phyloP scores from a whole-genome alignment of 2,329 filamentous ascomycete genomes.

The Sarocladium kiliense region DNA sequence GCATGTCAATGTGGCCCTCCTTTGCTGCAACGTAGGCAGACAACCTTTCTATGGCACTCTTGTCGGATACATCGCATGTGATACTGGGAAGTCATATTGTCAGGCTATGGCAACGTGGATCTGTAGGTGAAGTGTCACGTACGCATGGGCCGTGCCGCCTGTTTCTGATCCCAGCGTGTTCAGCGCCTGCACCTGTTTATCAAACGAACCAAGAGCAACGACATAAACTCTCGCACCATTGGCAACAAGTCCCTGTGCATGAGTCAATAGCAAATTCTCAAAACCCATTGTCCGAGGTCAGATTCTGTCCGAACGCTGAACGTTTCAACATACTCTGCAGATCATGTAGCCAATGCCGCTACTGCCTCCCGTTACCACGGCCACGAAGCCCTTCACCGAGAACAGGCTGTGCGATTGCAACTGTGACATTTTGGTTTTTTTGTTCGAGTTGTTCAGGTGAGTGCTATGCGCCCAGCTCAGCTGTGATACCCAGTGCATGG shows the following conservation, averaged over 20 bases:
- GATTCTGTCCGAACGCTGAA: too few relatives aligned
- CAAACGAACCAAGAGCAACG: slow-evolving; percentile 32
- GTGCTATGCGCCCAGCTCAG: too few relatives aligned
- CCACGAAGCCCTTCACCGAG: slow-evolving; percentile 24
- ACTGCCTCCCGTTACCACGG: slow-evolving; percentile 31
- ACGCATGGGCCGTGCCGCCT: slow-evolving; percentile 35
- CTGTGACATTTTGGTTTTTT: neutral
- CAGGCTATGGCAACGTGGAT: slow-evolving; percentile 15
- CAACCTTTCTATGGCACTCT: slow-evolving; percentile 31
- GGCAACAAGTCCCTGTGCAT: slow-evolving; percentile 31
- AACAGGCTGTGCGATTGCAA: slow-evolving; percentile 15
- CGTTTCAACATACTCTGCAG: slow-evolving; percentile 29
- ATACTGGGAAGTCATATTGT: neutral
- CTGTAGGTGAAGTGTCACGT: slow-evolving; percentile 11
- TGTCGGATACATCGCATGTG: slow-evolving; percentile 33
- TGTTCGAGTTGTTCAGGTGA: too few relatives aligned
- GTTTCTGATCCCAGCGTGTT: slow-evolving; percentile 28
- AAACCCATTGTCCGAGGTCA: too few relatives aligned
- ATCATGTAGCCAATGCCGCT: slow-evolving; percentile 44
- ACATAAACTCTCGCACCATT: slow-evolving; percentile 43
- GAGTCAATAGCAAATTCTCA: neutral
- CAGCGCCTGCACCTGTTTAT: slow-evolving; percentile 30
- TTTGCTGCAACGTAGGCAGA: slow-evolving; percentile 24
- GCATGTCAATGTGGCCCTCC: slow-evolving; percentile 38
- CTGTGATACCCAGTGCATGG: too few relatives aligned